Percentiles rank a stretch among this genome's conserved stretches.
These are phyloP conservation scores for Ceratocystis eucalypticola DNA, from an alignment of 2,329 filamentous ascomycete genomes.

Conservation along the genomic window DNA sequence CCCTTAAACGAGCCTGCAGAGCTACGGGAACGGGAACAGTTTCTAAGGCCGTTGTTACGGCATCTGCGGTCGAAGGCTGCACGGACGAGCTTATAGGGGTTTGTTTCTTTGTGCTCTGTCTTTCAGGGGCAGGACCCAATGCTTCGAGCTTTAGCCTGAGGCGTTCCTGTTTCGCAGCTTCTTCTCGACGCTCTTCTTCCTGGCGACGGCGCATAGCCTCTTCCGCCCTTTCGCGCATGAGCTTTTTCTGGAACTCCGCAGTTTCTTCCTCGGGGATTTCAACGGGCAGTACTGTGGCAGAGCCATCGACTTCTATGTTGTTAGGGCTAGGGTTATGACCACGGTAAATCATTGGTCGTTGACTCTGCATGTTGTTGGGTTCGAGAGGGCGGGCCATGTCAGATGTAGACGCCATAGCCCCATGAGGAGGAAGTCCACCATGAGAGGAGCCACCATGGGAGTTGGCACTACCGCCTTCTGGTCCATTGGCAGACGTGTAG, in stretches of 20 bases:
- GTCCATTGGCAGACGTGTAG: not conserved
- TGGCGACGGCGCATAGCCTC: slow-evolving; percentile 52
- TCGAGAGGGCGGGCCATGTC: not conserved
- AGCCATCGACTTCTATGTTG: not conserved
- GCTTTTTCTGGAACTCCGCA: slow-evolving; percentile 50
- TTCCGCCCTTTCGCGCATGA: slow-evolving; percentile 60
- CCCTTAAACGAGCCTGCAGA: not conserved
- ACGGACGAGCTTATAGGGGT: slow-evolving; percentile 17
- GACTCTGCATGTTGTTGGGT: not conserved
- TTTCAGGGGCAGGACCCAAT: slow-evolving; percentile 50
- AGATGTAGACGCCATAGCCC: not conserved
- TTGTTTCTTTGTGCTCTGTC: slow-evolving; percentile 43
- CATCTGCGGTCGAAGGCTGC: not conserved
- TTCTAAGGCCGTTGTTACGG: not conserved
- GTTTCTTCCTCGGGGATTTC: slow-evolving; percentile 34
- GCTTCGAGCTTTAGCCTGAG: slow-evolving; percentile 60
- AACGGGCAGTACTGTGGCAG: not conserved
- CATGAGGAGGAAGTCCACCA: not conserved
- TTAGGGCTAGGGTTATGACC: not conserved
- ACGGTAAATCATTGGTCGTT: not conserved
- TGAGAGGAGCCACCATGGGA: too few relatives aligned
- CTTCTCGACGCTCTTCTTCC: slow-evolving; percentile 57
- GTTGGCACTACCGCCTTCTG: too few relatives aligned
- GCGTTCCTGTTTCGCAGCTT: slow-evolving; percentile 56
- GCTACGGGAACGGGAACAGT: slow-evolving; percentile 2